Conservation (phyloP, 257 asterid genomes). For the Cynanchum wilfordii region DNA sequence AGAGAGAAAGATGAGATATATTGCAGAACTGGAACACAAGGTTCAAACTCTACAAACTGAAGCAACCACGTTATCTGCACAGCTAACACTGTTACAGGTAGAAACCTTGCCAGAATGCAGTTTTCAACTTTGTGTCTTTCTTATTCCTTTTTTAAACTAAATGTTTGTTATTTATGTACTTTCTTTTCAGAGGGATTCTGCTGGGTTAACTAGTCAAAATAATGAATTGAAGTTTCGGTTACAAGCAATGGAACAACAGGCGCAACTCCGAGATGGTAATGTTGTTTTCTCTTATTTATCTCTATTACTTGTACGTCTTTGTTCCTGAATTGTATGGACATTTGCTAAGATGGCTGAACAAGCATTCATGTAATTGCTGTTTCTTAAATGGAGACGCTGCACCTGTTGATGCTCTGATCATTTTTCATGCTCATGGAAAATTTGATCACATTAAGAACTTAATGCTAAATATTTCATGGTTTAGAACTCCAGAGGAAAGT, state of each 20-base stretch:
- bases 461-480: background rate
- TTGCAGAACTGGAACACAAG: constrained; percentile 59
- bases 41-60: constrained; percentile 60
- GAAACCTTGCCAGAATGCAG: background rate
- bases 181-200: constrained; percentile 49
- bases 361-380: background rate
- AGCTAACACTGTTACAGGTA: constrained; percentile 59
- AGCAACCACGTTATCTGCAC: constrained; percentile 60
- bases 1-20: constrained; percentile 66
- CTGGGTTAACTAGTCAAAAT: constrained; percentile 55
- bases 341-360: background rate
- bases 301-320: background rate
- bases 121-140: background rate
- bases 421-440: background rate
- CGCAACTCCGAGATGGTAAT: constrained; percentile 67
- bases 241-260: constrained; percentile 68
- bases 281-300: background rate
- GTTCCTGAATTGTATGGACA: background rate
- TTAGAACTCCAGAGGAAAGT: background rate
- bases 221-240: constrained; percentile 61
- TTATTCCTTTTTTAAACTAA: background rate
- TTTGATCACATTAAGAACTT: background rate
- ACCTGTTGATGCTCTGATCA: background rate
- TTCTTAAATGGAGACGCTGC: constrained; percentile 2
- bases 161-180: background rate